Conservation (phyloP, 2,329 filamentous ascomycete species). For the Pseudogymnoascus sp. region DNA sequence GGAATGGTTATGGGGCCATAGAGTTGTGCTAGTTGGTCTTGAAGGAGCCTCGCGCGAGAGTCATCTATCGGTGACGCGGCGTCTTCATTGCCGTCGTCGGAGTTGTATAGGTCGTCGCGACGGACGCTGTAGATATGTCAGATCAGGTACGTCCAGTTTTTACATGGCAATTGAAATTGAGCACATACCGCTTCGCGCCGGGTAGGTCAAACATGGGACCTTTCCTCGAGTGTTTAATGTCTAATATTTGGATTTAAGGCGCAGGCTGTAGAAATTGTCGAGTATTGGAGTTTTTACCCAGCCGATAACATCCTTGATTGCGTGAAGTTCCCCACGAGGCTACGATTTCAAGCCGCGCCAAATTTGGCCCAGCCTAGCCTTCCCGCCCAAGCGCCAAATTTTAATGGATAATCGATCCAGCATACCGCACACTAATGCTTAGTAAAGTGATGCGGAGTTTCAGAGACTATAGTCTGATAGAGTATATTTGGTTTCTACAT, state of each 20-base stretch:
- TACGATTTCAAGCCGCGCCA: neutral
- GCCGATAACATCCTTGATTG: neutral
- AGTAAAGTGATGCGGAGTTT: neutral
- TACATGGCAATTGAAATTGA: neutral
- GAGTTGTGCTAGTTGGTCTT: constrained; percentile 20
- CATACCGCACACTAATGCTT: neutral
- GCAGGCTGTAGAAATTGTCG: neutral
- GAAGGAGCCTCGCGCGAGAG: constrained; percentile 15
- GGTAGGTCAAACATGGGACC: constrained; percentile 44
- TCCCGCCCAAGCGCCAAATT: neutral
- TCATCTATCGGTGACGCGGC: constrained; percentile 33
- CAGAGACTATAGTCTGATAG: neutral
- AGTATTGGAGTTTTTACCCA: neutral
- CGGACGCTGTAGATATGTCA: constrained; percentile 39
- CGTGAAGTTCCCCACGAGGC: neutral
- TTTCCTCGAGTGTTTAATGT: neutral
- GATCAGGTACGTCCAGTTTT: constrained; percentile 7
- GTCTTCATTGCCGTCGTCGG: constrained; percentile 18
- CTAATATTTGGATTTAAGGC: neutral
- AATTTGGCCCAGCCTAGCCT: neutral
- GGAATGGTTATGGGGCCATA: constrained; percentile 18
- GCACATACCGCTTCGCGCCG: constrained; percentile 43
- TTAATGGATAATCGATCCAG: neutral
- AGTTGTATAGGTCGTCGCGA: constrained; percentile 44
- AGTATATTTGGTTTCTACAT: neutral